Evolutionary conservation across 495 filamentous ascomycete species (phyloP), one percentile per base, ranked within the genome.

Genomic region (Neurospora africana): DNA sequence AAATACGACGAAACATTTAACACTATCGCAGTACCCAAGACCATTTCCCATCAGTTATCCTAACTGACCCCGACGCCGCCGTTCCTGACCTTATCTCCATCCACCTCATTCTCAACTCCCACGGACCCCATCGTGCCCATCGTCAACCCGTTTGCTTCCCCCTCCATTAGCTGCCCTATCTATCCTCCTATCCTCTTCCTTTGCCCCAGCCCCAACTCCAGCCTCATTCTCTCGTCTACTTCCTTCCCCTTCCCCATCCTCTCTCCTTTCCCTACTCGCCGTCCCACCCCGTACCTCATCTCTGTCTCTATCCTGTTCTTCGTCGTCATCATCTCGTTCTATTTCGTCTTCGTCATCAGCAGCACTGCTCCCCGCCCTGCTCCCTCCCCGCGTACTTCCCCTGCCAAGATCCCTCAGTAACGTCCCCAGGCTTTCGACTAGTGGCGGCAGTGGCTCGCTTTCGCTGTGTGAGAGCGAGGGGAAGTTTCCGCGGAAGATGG

Each of bases 391-490:
- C 43, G 30, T 67, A 65, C 38, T 71, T 3, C 71, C 69, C 44
- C 73, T 76, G 9, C 73, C 75, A 21, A 78, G 19, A 68, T 78
- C 76, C 47, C 47, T 68, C 30, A 78, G 38, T 1, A 76, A 41
- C 19, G 68, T 75, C 35, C 37, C 65, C 27, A 78, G 58, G 27
- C 75, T 78, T 68, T 76, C 76, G 9, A 78, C 76, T 2, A 78
- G 68, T 27, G 76, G 76, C 9, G 76, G 76, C 43, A 76, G 58
- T 3, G 76, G 75, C 47, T 78, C 73, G 23, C 36, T 73, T 37
- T 69, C 53, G 53, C 53, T 65, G 27, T 65, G 53, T 36, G 11
- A 75, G 53, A n/a, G 71, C 27, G 53, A 65, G 27, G 53, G 75
- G 33, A 75, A 76, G 39, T 76, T 75, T 8, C 75, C 73, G n/a